Conservation (phyloP, 169 alveolate species). For the Plasmodium coatneyi region DNA sequence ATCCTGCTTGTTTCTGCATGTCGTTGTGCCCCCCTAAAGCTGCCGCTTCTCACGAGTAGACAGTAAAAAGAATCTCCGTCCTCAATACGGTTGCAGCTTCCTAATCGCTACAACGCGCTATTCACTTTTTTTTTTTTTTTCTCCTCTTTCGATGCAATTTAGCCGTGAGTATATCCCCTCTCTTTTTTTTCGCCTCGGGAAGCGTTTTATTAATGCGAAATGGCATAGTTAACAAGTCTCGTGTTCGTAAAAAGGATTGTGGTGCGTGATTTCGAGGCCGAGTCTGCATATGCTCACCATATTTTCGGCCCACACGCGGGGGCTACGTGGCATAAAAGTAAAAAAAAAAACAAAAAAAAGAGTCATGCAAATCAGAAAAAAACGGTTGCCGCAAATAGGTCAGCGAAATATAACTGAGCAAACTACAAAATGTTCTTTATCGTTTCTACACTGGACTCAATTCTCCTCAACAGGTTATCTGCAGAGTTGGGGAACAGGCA, state of each 20-base stretch:
- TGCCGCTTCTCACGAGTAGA: neutral
- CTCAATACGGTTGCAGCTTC: neutral
- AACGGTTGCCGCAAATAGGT: neutral
- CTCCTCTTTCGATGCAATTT: neutral
- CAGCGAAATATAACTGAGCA: neutral
- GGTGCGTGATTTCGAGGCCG: neutral
- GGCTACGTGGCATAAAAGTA: constrained; percentile 3
- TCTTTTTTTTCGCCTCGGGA: neutral
- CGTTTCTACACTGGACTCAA: constrained; percentile 71
- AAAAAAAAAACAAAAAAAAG: neutral
- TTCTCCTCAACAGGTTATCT: constrained; percentile 60
- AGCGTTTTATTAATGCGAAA: neutral
- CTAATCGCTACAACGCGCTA: neutral
- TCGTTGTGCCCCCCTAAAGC: neutral
- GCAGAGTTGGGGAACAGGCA: neutral
- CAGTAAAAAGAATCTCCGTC: neutral
- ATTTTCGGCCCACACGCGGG: neutral
- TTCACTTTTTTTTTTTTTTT: neutral
- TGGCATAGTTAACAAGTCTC: neutral
- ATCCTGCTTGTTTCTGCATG: neutral
- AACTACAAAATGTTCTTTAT: constrained; percentile 47
- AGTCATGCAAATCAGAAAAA: neutral
- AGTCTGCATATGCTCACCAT: neutral
- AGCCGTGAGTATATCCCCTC: neutral
- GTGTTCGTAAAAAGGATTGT: neutral